Conservation (phyloP, 257 asterid genomes). For the Solanum corneliomulleri region DNA sequence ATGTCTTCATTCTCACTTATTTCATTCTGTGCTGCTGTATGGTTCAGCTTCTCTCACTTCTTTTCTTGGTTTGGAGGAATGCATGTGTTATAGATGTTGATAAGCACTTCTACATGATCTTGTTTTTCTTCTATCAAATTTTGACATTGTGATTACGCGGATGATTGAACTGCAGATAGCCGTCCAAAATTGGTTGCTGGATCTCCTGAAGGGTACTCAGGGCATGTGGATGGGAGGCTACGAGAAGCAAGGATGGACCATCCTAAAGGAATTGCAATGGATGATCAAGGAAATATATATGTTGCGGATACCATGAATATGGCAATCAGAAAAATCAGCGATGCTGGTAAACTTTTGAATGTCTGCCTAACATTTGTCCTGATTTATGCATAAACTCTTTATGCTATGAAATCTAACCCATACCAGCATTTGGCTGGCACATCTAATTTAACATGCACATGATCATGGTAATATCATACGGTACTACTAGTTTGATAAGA, state of each 20-base stretch:
- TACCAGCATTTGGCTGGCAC: neutral
- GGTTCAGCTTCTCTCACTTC: neutral
- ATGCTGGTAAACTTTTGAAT: conserved; percentile 36
- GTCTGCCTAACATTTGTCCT: neutral
- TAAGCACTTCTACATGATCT: neutral
- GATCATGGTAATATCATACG: neutral
- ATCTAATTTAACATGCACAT: neutral
- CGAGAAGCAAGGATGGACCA: conserved; percentile 85
- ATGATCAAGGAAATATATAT: conserved; percentile 70
- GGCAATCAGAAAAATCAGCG: conserved; percentile 86
- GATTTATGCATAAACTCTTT: neutral
- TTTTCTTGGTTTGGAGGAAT: neutral
- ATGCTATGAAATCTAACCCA: neutral
- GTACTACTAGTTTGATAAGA: neutral
- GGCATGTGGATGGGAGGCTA: conserved; percentile 88
- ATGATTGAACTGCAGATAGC: conserved; percentile 46
- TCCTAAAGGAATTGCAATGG: conserved; percentile 82
- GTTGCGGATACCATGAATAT: conserved; percentile 88
- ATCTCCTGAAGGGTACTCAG: conserved; percentile 80
- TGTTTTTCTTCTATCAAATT: neutral
- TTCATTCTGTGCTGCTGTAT: neutral
- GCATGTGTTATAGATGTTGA: neutral
- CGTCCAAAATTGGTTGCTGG: conserved; percentile 83
- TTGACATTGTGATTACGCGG: neutral
- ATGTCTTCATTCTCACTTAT: neutral